Percentiles rank a stretch among this genome's conserved stretches.
These are phyloP conservation scores for Aspergillus diversus DNA, from an alignment of 495 filamentous ascomycete species.

Conservation along the genomic window DNA sequence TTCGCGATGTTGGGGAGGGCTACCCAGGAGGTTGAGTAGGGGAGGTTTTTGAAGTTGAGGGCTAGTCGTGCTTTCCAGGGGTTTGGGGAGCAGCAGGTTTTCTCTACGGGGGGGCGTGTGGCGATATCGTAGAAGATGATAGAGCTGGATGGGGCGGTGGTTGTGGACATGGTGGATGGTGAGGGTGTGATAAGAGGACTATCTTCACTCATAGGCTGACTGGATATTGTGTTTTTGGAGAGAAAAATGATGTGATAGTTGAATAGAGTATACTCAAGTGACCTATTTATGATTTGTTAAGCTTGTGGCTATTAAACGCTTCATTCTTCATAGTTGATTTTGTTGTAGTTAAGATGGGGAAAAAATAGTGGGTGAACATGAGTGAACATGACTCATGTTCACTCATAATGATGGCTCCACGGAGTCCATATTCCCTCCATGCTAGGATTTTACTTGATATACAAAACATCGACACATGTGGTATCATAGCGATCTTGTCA, in stretches of 20 bases:
- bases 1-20: conserved; percentile 50
- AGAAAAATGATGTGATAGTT: not conserved
- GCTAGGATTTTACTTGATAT: too few species aligned
- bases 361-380: too few species aligned
- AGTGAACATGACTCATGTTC: too few species aligned
- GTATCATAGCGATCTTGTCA: too few species aligned
- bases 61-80: conserved; percentile 64
- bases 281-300: not conserved
- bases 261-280: not conserved
- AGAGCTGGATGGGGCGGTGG: conserved; percentile 4
- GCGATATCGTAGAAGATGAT: conserved; percentile 64
- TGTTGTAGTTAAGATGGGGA: too few species aligned
- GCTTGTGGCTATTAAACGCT: too few species aligned
- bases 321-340: too few species aligned
- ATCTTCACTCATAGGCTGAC: not conserved
- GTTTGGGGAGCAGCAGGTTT: conserved; percentile 50
- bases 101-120: conserved; percentile 37
- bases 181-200: not conserved
- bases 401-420: too few species aligned
- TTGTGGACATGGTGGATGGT: conserved; percentile 2
- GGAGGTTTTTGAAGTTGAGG: conserved; percentile 61
- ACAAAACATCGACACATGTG: too few species aligned
- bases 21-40: conserved; percentile 59
- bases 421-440: too few species aligned
- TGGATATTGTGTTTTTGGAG: not conserved